phyloP scores from a whole-genome alignment of 1,284 basidiomycete species.

The Trametes pubescens region DNA sequence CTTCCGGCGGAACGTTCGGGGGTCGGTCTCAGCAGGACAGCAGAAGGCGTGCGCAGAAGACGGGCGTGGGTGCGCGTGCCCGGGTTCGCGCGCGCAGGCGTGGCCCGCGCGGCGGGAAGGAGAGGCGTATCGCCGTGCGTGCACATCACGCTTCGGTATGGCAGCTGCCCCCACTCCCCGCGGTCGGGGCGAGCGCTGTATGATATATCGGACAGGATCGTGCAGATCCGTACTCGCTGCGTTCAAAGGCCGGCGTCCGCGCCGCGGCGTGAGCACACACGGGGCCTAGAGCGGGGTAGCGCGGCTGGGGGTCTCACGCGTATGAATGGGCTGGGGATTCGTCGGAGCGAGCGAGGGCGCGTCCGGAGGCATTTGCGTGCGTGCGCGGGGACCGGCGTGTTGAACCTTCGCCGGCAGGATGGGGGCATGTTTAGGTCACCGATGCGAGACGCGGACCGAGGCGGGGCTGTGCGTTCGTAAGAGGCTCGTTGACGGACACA shows the following conservation, averaged over 20 bases:
- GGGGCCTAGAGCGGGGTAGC: conserved; percentile 9
- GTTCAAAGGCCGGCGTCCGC: conserved; percentile 2
- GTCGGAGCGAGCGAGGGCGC: conserved; percentile 20
- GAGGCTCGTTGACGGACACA: neutral
- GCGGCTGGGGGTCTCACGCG: conserved; percentile 16
- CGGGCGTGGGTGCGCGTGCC: conserved; percentile 19
- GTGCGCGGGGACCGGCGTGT: conserved; percentile 5
- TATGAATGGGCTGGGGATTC: conserved; percentile 22
- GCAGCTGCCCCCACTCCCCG: conserved; percentile 1
- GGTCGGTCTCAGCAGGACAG: conserved; percentile 20
- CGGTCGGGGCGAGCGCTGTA: neutral
- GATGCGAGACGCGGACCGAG: neutral
- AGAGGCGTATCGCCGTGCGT: conserved; percentile 14
- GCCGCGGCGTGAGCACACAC: neutral
- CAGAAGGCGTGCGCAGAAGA: conserved; percentile 14
- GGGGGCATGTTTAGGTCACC: neutral
- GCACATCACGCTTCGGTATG: neutral
- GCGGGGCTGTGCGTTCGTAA: neutral
- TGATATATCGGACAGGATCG: conserved; percentile 3
- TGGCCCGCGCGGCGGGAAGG: neutral
- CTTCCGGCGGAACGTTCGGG: conserved; percentile 27
- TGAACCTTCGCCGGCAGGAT: conserved; percentile 17
- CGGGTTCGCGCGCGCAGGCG: conserved; percentile 8
- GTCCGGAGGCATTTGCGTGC: conserved; percentile 11
- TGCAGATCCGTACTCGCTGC: conserved; percentile 15